Evolutionary conservation across 805 yeast genomes (phyloP).

Genomic region (Priceomyces fermenticarens): DNA sequence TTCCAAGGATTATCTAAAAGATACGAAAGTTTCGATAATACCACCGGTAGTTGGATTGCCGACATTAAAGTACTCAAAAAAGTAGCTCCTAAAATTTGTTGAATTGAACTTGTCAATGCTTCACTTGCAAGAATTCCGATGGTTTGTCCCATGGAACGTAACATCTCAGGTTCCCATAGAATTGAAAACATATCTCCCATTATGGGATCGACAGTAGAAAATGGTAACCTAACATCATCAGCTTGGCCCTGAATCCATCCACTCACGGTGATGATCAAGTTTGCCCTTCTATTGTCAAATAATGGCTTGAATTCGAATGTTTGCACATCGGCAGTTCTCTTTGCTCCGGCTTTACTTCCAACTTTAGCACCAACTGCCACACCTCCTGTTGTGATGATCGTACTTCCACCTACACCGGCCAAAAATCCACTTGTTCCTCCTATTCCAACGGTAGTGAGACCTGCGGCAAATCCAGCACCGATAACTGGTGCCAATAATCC

Average conservation of each 20-base stretch:
- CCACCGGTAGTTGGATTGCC: slow-evolving; percentile 90
- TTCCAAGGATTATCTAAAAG: slow-evolving; percentile 96
- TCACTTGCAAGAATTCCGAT: slow-evolving; percentile 91
- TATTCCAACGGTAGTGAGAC: slow-evolving; percentile 90
- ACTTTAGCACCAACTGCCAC: slow-evolving; percentile 87
- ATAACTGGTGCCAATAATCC: slow-evolving; percentile 96
- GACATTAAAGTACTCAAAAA: slow-evolving; percentile 87
- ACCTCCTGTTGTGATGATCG: slow-evolving; percentile 88
- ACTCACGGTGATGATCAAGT: slow-evolving; percentile 80
- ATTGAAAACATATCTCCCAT: slow-evolving; percentile 95
- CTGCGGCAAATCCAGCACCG: slow-evolving; percentile 98
- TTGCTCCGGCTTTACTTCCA: slow-evolving; percentile 80
- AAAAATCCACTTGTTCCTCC: slow-evolving; percentile 89
- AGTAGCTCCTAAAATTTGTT: slow-evolving; percentile 92
- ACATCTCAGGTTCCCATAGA: slow-evolving; percentile 98
- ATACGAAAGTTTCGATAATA: slow-evolving; percentile 82
- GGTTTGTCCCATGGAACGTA: slow-evolving; percentile 93
- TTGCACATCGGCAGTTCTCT: slow-evolving; percentile 85
- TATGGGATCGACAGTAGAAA: slow-evolving; percentile 93
- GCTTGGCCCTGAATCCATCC: slow-evolving; percentile 97
- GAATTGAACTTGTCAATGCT: slow-evolving; percentile 87
- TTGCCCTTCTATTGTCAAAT: slow-evolving; percentile 86
- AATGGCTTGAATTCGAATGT: slow-evolving; percentile 93
- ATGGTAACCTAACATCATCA: slow-evolving; percentile 96
- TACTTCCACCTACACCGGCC: slow-evolving; percentile 97